Evolutionary conservation across 495 filamentous ascomycete species (phyloP).

Genomic region (Paragyromitra xinjiangensis): DNA sequence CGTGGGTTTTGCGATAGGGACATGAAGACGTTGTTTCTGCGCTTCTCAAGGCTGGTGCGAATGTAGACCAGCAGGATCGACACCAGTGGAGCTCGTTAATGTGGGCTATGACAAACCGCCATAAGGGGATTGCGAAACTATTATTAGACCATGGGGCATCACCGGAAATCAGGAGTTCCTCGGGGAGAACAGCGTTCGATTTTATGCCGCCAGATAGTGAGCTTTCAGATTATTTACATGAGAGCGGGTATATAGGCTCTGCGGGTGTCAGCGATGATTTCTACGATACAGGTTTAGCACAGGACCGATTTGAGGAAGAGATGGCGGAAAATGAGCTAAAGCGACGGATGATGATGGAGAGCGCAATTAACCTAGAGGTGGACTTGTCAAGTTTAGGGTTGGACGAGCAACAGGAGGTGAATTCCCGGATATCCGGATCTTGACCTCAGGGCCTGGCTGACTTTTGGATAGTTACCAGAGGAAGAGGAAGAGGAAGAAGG

Average conservation of each 20-base stretch:
- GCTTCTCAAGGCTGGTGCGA: slow-evolving; percentile 85
- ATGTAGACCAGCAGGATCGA: slow-evolving; percentile 91
- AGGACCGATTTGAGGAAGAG: slow-evolving; percentile 95
- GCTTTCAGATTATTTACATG: slow-evolving; percentile 91
- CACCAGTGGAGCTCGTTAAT: slow-evolving; percentile 98
- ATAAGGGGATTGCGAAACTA: slow-evolving; percentile 92
- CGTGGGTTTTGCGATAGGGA: slow-evolving; percentile 65
- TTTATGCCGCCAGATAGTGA: slow-evolving; percentile 95
- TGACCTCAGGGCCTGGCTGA: slow-evolving; percentile 49
- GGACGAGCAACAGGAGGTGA: slow-evolving; percentile 92
- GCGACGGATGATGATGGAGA: slow-evolving; percentile 99
- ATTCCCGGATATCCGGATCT: slow-evolving; percentile 53
- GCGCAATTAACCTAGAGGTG: slow-evolving; percentile 94
- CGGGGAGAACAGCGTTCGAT: slow-evolving; percentile 94
- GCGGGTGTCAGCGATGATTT: slow-evolving; percentile 93
- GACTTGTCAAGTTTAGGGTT: slow-evolving; percentile 95
- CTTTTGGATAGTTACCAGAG: slow-evolving; percentile 67
- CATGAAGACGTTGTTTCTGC: slow-evolving; percentile 89
- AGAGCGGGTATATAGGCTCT: slow-evolving; percentile 82
- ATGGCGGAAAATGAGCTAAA: slow-evolving; percentile 96
- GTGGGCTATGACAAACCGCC: slow-evolving; percentile 99
- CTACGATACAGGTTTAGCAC: slow-evolving; percentile 89
- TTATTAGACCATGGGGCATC: slow-evolving; percentile 93
- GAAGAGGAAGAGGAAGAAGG: slow-evolving; percentile 85
- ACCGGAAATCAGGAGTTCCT: slow-evolving; percentile 91